Evolutionary conservation across 495 filamentous ascomycete genomes (phyloP).

Genomic region (Parathielavia appendiculata): DNA sequence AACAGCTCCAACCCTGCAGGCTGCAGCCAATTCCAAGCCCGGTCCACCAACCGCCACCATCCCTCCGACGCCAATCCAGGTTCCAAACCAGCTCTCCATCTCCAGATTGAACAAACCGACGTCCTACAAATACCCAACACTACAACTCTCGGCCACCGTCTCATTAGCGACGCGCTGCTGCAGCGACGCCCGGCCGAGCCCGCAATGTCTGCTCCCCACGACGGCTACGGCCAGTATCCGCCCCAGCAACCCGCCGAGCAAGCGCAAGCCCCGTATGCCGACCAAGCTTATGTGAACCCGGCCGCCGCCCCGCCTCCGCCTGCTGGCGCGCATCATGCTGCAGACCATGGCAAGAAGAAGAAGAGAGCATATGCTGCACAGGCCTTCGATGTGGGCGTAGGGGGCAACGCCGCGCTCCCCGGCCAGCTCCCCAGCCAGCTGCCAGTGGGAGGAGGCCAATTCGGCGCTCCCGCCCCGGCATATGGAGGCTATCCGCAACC

Average conservation of each 20-base stretch:
- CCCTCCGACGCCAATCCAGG: conserved; percentile 5
- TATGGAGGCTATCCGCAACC: conserved; percentile 59
- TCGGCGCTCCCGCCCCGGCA: conserved; percentile 36
- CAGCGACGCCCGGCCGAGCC: conserved; percentile 18
- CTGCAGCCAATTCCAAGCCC: conserved; percentile 14
- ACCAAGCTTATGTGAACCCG: conserved; percentile 36
- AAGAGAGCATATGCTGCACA: conserved; percentile 90
- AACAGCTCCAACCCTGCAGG: conserved; percentile 19
- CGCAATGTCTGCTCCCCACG: conserved; percentile 53
- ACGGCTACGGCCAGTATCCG: conserved; percentile 55
- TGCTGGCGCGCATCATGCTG: conserved; percentile 36
- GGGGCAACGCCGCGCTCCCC: conserved; percentile 71
- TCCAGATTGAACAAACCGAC: neutral
- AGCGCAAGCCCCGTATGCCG: conserved; percentile 35
- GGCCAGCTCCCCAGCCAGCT: conserved; percentile 25
- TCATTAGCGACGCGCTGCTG: conserved; percentile 7
- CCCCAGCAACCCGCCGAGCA: conserved; percentile 55
- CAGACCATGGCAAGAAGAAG: conserved; percentile 62
- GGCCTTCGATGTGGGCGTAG: conserved; percentile 87
- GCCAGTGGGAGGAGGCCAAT: conserved; percentile 29
- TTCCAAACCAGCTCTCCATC: conserved; percentile 6
- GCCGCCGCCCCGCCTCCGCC: conserved; percentile 37
- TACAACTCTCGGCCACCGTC: neutral
- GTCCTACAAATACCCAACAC: neutral
- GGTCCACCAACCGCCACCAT: conserved; percentile 18